Evolutionary conservation across 129 eudicot genomes (phyloP).

Genomic region (Arctium lappa): DNA sequence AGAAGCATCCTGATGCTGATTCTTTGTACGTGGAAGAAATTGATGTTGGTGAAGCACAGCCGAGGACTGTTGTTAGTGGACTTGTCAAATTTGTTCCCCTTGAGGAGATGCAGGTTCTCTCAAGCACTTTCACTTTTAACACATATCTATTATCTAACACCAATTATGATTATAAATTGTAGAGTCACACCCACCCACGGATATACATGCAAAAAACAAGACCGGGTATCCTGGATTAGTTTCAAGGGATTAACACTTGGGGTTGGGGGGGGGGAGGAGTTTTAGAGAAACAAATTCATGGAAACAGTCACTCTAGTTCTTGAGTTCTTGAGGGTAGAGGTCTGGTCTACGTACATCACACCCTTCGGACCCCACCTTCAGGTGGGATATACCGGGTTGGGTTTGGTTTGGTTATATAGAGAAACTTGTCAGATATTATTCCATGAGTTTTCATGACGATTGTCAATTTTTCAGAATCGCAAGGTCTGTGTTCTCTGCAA

Average conservation of each 20-base stretch:
- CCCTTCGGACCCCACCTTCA: not conserved
- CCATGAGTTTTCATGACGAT: not conserved
- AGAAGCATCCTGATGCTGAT: constrained; percentile 86
- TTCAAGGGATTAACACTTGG: not conserved
- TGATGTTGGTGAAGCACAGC: constrained; percentile 73
- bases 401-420: not conserved
- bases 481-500: constrained; percentile 97
- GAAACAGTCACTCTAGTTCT: too few relatives aligned
- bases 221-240: not conserved
- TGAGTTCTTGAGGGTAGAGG: too few relatives aligned
- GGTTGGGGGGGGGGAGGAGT: not conserved
- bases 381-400: not conserved
- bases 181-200: not conserved
- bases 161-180: not conserved
- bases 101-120: constrained; percentile 68
- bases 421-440: not conserved
- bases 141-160: not conserved
- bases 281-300: too few relatives aligned
- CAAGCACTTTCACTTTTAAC: not conserved
- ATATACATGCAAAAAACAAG: too few relatives aligned
- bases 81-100: constrained; percentile 68
- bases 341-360: not conserved
- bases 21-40: constrained; percentile 80
- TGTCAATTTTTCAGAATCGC: constrained; percentile 53
- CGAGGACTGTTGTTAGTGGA: constrained; percentile 78